Conservation (phyloP, 768 basidiomycete genomes). For the Lactifluus volemus region DNA sequence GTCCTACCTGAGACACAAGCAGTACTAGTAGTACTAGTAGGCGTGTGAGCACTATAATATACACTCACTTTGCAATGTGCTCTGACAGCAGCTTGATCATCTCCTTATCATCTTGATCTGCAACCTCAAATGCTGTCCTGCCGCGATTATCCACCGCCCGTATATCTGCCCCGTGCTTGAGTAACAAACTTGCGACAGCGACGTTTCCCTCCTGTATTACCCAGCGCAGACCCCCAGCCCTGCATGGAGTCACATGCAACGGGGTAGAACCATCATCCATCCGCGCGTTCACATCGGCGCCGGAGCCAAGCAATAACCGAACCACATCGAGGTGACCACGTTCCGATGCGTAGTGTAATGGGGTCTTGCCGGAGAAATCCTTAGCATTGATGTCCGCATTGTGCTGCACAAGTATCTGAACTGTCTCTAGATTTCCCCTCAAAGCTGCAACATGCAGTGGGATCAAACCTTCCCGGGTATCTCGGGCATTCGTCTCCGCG, state of each 20-base stretch:
- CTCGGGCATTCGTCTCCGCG: too few species aligned
- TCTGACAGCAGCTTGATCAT: background rate
- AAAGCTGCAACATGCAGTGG: background rate
- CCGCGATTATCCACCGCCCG: background rate
- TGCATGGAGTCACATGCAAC: background rate
- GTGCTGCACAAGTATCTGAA: background rate
- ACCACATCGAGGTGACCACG: background rate
- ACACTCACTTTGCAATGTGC: background rate
- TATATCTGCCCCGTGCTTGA: background rate
- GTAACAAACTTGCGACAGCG: background rate
- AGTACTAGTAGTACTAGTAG: conserved; percentile 23
- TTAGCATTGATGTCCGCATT: background rate
- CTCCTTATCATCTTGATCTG: background rate
- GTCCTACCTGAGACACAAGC: too few species aligned
- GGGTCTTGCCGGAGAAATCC: conserved; percentile 21
- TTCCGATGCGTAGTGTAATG: background rate
- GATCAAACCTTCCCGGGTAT: background rate
- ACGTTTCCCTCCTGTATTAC: background rate
- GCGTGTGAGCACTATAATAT: too few species aligned
- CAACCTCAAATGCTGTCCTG: background rate
- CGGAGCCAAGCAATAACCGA: background rate
- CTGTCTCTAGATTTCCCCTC: background rate
- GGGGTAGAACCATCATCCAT: background rate
- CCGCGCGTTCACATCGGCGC: background rate
- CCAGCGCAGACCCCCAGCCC: too few species aligned